These are phyloP conservation scores for Sphaerulina vaccinii DNA, from an alignment of 2,329 filamentous ascomycete species.

Conservation along the genomic window DNA sequence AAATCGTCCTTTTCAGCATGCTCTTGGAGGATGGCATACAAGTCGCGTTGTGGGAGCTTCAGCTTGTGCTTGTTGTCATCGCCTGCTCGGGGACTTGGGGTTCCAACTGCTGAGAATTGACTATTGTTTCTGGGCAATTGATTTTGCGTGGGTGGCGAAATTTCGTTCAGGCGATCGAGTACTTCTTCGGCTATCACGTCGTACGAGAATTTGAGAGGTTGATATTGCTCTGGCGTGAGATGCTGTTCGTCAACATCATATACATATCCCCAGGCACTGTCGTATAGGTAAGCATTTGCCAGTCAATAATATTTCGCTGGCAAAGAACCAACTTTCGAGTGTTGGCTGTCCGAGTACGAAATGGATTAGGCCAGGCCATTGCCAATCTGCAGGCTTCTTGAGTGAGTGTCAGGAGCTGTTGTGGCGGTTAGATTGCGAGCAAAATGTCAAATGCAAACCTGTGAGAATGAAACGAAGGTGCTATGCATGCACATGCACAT, in stretches of 20 bases:
- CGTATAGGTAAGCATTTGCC: constrained; percentile 2
- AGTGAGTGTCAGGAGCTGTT: neutral
- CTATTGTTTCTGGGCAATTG: constrained; percentile 42
- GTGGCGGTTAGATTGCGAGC: neutral
- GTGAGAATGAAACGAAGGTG: neutral
- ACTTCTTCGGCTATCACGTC: constrained; percentile 68
- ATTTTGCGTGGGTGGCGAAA: constrained; percentile 52
- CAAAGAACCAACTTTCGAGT: constrained; percentile 41
- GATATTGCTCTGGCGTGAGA: constrained; percentile 57
- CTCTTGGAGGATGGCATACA: constrained; percentile 62
- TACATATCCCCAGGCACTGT: constrained; percentile 61
- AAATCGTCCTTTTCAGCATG: constrained; percentile 58
- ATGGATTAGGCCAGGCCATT: constrained; percentile 48
- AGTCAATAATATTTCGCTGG: neutral
- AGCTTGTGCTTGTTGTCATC: constrained; percentile 27
- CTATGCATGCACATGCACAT: neutral
- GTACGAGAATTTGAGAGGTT: constrained; percentile 63
- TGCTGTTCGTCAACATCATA: constrained; percentile 70
- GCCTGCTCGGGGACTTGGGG: constrained; percentile 11
- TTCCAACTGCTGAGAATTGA: constrained; percentile 13
- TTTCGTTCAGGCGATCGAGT: constrained; percentile 61
- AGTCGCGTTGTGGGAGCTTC: constrained; percentile 50
- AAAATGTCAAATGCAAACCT: neutral
- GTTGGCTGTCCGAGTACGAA: constrained; percentile 44
- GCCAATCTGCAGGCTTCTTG: neutral